Percentiles rank a stretch among this genome's conserved stretches.
Conservation (phyloP, 2,329 filamentous ascomycete genomes). For the Dryadomyces quercus-mongolicae region DNA sequence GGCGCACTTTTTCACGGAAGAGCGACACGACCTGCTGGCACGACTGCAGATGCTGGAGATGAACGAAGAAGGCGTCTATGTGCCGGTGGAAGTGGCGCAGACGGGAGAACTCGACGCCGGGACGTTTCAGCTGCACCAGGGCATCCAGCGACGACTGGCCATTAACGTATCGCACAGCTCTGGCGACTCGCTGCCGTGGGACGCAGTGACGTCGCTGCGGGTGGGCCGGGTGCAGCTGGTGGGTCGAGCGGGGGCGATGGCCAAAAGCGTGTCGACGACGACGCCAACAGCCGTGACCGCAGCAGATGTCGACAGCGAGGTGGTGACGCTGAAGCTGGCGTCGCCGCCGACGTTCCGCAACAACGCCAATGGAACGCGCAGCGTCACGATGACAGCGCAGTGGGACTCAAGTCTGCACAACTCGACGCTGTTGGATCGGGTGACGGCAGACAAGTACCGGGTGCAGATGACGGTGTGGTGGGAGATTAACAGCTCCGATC, state of each 20-base stretch:
- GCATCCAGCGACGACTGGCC: slow-evolving; percentile 76
- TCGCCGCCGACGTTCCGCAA: slow-evolving; percentile 68
- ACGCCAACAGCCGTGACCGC: background rate
- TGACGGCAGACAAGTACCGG: slow-evolving; percentile 83
- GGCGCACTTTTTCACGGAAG: slow-evolving; percentile 84
- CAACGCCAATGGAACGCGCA: slow-evolving; percentile 82
- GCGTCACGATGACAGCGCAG: slow-evolving; percentile 76
- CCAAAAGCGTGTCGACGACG: background rate
- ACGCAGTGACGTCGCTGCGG: slow-evolving; percentile 64
- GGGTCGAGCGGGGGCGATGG: slow-evolving; percentile 49
- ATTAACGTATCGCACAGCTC: slow-evolving; percentile 87
- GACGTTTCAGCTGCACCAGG: slow-evolving; percentile 90
- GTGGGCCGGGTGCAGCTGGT: slow-evolving; percentile 74
- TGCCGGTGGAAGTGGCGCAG: slow-evolving; percentile 87
- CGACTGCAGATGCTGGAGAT: slow-evolving; percentile 84
- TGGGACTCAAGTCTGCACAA: slow-evolving; percentile 94
- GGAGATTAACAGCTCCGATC: slow-evolving; percentile 60
- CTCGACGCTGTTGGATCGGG: slow-evolving; percentile 84
- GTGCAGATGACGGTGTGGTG: slow-evolving; percentile 81
- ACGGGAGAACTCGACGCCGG: slow-evolving; percentile 73
- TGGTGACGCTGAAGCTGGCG: slow-evolving; percentile 66
- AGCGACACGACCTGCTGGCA: slow-evolving; percentile 85
- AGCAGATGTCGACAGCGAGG: slow-evolving; percentile 64
- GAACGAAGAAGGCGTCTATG: slow-evolving; percentile 80
- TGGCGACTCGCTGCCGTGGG: slow-evolving; percentile 78